Percentiles rank a stretch among this genome's conserved stretches.
phyloP scores from a whole-genome alignment of 2,329 filamentous ascomycete genomes.

The Cladophialophora yegresii region DNA sequence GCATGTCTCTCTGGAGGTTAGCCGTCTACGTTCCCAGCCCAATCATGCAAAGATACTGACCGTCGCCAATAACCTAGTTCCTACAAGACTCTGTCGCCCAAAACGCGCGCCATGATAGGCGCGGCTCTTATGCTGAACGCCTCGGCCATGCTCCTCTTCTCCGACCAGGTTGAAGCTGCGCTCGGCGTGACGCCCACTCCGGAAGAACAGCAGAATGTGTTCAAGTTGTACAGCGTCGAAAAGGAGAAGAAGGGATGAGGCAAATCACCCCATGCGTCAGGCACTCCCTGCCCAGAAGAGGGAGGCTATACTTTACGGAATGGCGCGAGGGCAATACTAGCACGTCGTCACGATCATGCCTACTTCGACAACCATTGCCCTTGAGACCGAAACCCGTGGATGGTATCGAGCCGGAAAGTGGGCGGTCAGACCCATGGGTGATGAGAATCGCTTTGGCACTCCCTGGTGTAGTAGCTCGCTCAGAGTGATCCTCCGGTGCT shows the following conservation, averaged over 20 bases:
- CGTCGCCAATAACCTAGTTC: slow-evolving; percentile 31
- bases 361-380: not conserved
- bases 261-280: not conserved
- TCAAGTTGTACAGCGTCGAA: slow-evolving; percentile 26
- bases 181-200: slow-evolving; percentile 30
- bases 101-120: slow-evolving; percentile 34
- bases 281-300: not conserved
- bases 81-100: slow-evolving; percentile 35
- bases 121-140: slow-evolving; percentile 36
- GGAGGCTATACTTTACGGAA: not conserved
- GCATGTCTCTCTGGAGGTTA: slow-evolving; percentile 35
- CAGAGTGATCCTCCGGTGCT: not conserved
- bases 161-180: slow-evolving; percentile 35
- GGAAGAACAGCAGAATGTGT: slow-evolving; percentile 24
- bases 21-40: not conserved
- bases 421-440: not conserved
- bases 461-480: not conserved
- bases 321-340: not conserved
- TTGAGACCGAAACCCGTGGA: not conserved
- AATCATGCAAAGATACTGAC: not conserved
- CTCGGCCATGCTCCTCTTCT: slow-evolving; percentile 33
- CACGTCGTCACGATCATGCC: not conserved
- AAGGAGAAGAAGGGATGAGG: slow-evolving; percentile 24
- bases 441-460: not conserved
- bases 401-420: not conserved